Conservation (phyloP, 768 basidiomycete species). For the Suillus spraguei region DNA sequence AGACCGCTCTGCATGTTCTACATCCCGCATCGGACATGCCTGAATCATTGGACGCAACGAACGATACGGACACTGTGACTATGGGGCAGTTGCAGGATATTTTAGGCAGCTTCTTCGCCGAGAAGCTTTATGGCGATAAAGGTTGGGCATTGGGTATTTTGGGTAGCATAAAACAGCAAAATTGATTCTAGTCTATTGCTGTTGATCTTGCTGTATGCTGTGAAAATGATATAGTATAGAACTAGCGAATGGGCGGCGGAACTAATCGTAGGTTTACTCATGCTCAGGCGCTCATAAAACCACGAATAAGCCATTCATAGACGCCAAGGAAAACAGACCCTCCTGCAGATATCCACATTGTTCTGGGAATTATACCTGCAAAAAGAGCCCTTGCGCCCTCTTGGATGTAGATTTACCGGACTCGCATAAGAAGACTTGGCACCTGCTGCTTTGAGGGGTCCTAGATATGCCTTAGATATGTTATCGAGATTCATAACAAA, state of each 20-base stretch:
- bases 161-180: slow-evolving; percentile 25
- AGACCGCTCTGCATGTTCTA: slow-evolving; percentile 68
- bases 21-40: slow-evolving; percentile 60
- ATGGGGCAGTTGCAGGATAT: slow-evolving; percentile 50
- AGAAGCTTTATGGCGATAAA: slow-evolving; percentile 56
- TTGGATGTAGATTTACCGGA: slow-evolving; percentile 62
- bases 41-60: slow-evolving; percentile 52
- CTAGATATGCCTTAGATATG: slow-evolving; percentile 33
- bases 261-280: not conserved
- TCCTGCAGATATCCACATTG: slow-evolving; percentile 94
- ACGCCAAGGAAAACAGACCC: slow-evolving; percentile 98
- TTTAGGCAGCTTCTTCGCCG: slow-evolving; percentile 66
- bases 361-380: slow-evolving; percentile 86
- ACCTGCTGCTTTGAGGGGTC: slow-evolving; percentile 48
- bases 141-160: slow-evolving; percentile 67
- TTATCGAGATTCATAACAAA: not conserved
- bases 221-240: slow-evolving; percentile 12
- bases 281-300: slow-evolving; percentile 36
- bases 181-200: slow-evolving; percentile 10
- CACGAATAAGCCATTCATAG: slow-evolving; percentile 79
- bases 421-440: slow-evolving; percentile 58
- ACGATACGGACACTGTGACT: slow-evolving; percentile 50
- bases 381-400: slow-evolving; percentile 84
- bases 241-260: slow-evolving; percentile 12
- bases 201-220: not conserved